A percentile compares a stretch with the other conserved stretches of the same genome.
phyloP scores from a whole-genome alignment of 177 flowering plant genomes.

The Vitis hybrid region DNA sequence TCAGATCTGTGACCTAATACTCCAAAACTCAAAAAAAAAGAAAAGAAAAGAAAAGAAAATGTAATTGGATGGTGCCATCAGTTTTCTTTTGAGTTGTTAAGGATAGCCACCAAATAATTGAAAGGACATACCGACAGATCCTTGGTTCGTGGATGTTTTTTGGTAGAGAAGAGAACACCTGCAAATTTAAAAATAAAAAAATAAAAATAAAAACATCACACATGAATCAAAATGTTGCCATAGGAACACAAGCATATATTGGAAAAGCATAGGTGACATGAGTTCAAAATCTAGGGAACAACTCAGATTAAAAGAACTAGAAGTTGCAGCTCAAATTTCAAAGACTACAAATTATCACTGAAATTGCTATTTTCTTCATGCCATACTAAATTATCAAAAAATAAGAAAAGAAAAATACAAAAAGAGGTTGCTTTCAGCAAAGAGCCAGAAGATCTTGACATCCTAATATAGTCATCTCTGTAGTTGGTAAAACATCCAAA shows the following conservation, averaged over 20 bases:
- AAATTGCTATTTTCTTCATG: neutral
- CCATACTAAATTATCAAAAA: neutral
- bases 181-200: slow-evolving; percentile 10
- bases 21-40: neutral
- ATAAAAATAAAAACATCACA: neutral
- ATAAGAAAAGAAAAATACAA: neutral
- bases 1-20: neutral
- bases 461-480: too few species aligned
- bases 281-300: neutral
- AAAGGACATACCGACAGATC: slow-evolving; percentile 61
- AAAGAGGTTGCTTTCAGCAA: neutral
- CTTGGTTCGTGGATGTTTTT: slow-evolving; percentile 89
- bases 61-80: too few species aligned
- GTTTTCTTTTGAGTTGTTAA: neutral
- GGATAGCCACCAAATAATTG: neutral
- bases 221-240: neutral
- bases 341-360: neutral
- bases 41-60: too few species aligned
- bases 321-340: neutral
- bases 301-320: neutral
- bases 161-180: slow-evolving; percentile 91
- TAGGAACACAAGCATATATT: neutral
- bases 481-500: too few species aligned
- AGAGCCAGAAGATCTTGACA: neutral
- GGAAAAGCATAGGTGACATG: neutral